Evolutionary conservation across 441 rosid genomes (phyloP).

Genomic region (Croton laevigatus): DNA sequence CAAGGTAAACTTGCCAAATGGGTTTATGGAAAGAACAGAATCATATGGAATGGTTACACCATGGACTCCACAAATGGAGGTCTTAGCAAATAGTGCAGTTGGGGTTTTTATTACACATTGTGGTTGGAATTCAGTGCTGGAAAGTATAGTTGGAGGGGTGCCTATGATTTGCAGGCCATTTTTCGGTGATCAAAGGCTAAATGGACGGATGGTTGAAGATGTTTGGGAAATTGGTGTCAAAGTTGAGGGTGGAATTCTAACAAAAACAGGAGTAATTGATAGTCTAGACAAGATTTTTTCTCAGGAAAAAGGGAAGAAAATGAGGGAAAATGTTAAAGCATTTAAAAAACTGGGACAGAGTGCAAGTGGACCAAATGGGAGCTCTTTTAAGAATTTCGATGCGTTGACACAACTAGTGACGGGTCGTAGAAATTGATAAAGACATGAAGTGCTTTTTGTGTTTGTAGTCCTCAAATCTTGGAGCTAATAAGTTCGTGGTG

Average conservation of each 20-base stretch:
- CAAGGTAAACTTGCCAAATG: conserved; percentile 19
- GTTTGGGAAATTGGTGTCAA: conserved; percentile 27
- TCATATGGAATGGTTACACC: conserved; percentile 25
- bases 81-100: not conserved
- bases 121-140: conserved; percentile 11
- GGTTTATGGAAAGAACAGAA: conserved; percentile 31
- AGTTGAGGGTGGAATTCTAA: conserved; percentile 25
- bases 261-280: conserved; percentile 18
- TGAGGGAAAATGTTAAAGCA: conserved; percentile 18
- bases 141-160: conserved; percentile 16
- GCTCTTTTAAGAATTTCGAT: conserved; percentile 24
- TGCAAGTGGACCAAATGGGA: conserved; percentile 22
- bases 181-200: conserved; percentile 7
- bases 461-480: not conserved
- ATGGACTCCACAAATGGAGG: conserved; percentile 6
- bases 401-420: conserved; percentile 9
- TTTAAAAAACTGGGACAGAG: conserved; percentile 11
- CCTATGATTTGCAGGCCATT: conserved; percentile 20
- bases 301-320: conserved; percentile 22
- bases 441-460: not conserved
- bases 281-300: conserved; percentile 13
- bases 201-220: conserved; percentile 26
- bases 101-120: conserved; percentile 14
- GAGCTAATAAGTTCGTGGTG: not conserved
- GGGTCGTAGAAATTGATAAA: not conserved